Evolutionary conservation across 805 yeast genomes (phyloP).

Genomic region (Candida patagonica): DNA sequence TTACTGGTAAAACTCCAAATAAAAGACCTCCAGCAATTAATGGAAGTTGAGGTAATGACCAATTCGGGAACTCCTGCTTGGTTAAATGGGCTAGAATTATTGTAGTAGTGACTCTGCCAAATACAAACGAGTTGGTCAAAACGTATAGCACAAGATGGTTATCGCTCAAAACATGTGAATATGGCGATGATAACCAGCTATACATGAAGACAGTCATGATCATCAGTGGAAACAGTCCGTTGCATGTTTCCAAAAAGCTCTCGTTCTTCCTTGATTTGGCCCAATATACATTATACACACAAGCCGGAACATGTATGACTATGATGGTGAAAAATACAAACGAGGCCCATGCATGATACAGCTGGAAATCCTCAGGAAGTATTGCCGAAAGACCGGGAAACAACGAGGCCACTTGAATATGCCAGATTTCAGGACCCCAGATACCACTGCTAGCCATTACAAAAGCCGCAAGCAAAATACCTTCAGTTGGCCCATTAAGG

Average conservation of each 20-base stretch:
- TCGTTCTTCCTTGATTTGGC: conserved; percentile 40
- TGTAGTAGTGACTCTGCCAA: conserved; percentile 62
- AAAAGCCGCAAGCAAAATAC: conserved; percentile 56
- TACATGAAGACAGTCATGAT: conserved; percentile 42
- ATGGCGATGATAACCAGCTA: conserved; percentile 35
- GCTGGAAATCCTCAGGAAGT: conserved; percentile 8
- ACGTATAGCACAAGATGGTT: conserved; percentile 62
- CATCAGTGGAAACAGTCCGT: conserved; percentile 64
- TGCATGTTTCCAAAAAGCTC: conserved; percentile 31
- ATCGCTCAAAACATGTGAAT: conserved; percentile 37
- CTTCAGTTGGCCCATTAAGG: conserved; percentile 94
- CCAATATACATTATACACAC: conserved; percentile 41
- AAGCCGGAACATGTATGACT: conserved; percentile 54
- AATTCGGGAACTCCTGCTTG: conserved; percentile 65
- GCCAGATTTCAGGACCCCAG: conserved; percentile 63
- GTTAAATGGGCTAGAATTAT: conserved; percentile 79
- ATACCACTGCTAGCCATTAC: conserved; percentile 58
- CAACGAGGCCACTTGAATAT: conserved; percentile 33
- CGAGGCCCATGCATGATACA: conserved; percentile 23
- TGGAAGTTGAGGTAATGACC: conserved; percentile 56
- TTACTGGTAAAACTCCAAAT: conserved; percentile 40
- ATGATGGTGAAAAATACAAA: conserved; percentile 27
- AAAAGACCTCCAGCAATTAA: conserved; percentile 27
- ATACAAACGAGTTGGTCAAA: conserved; percentile 68
- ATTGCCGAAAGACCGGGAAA: conserved; percentile 11